Percentiles rank a stretch among this genome's conserved stretches.
Conservation (phyloP, 2,329 filamentous ascomycete species). For the Tothia fuscella region DNA sequence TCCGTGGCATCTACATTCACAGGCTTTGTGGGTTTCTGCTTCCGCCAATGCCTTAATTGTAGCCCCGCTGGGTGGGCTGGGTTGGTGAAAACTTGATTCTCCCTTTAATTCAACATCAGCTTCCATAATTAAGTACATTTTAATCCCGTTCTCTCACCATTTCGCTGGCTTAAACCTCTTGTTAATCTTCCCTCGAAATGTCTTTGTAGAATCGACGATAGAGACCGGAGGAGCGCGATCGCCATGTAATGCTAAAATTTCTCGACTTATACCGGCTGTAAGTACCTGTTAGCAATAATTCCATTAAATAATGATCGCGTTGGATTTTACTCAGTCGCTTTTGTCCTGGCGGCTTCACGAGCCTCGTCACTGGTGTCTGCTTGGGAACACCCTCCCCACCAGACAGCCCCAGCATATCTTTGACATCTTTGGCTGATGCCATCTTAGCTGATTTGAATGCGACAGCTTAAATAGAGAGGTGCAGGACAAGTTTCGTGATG, state of each 20-base stretch:
- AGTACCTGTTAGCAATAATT: neutral
- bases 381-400: constrained; percentile 8
- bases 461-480: neutral
- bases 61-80: constrained; percentile 62
- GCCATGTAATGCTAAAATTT: constrained; percentile 11
- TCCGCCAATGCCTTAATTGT: constrained; percentile 69
- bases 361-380: constrained; percentile 10
- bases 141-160: constrained; percentile 4
- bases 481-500: too few species aligned
- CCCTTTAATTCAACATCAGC: constrained; percentile 46
- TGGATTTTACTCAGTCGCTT: constrained; percentile 5
- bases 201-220: constrained; percentile 11
- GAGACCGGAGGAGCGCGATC: constrained; percentile 12
- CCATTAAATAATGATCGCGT: neutral
- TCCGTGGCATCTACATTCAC: constrained; percentile 20
- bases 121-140: constrained; percentile 8
- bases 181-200: constrained; percentile 11
- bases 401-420: constrained; percentile 14
- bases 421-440: constrained; percentile 15
- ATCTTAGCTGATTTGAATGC: constrained; percentile 9
- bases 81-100: constrained; percentile 61
- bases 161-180: constrained; percentile 7
- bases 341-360: constrained; percentile 10
- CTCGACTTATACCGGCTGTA: constrained; percentile 12
- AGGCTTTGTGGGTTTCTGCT: constrained; percentile 27